Evolutionary conservation across 192 early-diverging fungal genomes (phyloP), one percentile per base, ranked within the genome.

Genomic region (Phycomyces nitens): DNA sequence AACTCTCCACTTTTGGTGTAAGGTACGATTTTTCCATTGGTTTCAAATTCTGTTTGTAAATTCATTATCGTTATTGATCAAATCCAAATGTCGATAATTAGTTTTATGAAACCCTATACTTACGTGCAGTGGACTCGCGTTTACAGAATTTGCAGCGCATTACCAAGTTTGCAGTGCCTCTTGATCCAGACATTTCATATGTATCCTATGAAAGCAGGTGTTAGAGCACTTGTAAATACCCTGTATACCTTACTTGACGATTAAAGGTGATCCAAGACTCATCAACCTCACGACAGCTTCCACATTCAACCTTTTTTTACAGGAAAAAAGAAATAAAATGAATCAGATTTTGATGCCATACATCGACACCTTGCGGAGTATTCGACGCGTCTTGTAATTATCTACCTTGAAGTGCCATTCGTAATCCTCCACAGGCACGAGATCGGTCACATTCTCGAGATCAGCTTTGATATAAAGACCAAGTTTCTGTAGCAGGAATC

Each of bases 131-230:
- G 53, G 78, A 75, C 66, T 90, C 88, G 49, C 88, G 85, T 65
- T 87, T 89, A 77, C 92, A 95, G 65, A 91, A 92, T 79, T 95
- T 93, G 86, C 93, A 98, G 42, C 74, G 72, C 90, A 98, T 94
- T 34, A 91, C 87, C 42, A 96, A 70, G 71, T 95, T 95, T 39
- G 94, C 92, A 14, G 80, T 79, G 27, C 92, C 92, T 64, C 90
- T 79, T 58, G 85, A 86, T 52, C 89, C 89, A 27, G 83, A 72
- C 58, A 89, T 82, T 27, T 89, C 80, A 18, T 69, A 78, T 21
- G 73, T 67, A 16, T 89, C 88, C 81, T 85, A 64, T 43, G 15
- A 22, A 15, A 52, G 44, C 20, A 50, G 23, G 47, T 59, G 43
- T 57, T 56, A 58, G 7, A 80, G 62, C 20, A 1, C 5, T n/a